These are phyloP conservation scores for Emmonsiellopsis sp. DNA, from an alignment of 2,329 filamentous ascomycete species.

Conservation along the genomic window DNA sequence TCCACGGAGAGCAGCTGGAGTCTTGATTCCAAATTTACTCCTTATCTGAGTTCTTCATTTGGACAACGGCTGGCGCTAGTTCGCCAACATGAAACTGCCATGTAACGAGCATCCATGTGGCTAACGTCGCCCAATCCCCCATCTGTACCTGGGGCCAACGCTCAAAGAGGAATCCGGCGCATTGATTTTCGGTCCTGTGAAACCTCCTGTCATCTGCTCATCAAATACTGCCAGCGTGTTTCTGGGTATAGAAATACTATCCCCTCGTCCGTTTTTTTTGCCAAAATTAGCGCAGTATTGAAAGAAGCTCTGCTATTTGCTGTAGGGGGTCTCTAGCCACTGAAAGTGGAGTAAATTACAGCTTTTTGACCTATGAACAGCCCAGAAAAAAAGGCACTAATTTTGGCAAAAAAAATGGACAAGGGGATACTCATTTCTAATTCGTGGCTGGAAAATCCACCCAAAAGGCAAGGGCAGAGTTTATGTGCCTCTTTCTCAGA, in stretches of 20 bases:
- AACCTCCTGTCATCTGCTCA: neutral
- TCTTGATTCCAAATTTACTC: neutral
- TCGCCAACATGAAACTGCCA: constrained; percentile 1
- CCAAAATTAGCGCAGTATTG: too few species aligned
- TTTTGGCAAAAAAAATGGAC: too few species aligned
- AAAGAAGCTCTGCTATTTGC: too few species aligned
- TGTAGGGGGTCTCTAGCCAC: too few species aligned
- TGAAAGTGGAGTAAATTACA: too few species aligned
- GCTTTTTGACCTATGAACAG: too few species aligned
- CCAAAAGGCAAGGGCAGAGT: too few species aligned
- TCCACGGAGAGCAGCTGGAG: neutral
- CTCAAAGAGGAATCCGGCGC: neutral
- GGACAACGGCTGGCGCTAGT: neutral
- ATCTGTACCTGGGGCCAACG: neutral
- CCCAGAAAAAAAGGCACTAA: too few species aligned
- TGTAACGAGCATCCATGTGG: neutral
- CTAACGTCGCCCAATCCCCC: neutral
- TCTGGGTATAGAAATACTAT: neutral
- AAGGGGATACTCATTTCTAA: too few species aligned
- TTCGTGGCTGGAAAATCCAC: too few species aligned
- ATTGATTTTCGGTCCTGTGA: neutral
- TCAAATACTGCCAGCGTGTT: neutral
- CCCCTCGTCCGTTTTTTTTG: too few species aligned
- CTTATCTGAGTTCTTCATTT: neutral
- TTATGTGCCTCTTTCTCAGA: too few species aligned